These are phyloP conservation scores for Porcisia hertigi DNA, from an alignment of 208 protist genomes.

Conservation along the genomic window DNA sequence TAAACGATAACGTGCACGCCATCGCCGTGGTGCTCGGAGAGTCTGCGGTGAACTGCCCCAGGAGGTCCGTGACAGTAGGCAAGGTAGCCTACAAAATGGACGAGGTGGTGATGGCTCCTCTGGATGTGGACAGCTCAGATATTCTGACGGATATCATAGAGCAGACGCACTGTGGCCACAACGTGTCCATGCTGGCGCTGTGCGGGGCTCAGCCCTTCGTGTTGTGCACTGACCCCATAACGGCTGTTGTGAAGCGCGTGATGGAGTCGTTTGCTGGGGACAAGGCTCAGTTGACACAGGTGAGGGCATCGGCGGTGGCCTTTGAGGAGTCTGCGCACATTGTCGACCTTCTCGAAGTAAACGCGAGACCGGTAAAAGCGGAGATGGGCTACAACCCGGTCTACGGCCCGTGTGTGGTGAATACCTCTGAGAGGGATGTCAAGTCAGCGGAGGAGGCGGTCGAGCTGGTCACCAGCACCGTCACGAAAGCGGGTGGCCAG, in stretches of 20 bases:
- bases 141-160: constrained; percentile 44
- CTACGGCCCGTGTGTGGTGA: constrained; percentile 58
- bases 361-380: constrained; percentile 28
- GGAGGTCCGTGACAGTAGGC: constrained; percentile 30
- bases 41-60: constrained; percentile 23
- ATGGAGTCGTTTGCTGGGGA: constrained; percentile 34
- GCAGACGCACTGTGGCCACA: constrained; percentile 49
- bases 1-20: constrained; percentile 45
- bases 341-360: constrained; percentile 33
- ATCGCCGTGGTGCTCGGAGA: constrained; percentile 30
- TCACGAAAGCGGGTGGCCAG: constrained; percentile 22
- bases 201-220: constrained; percentile 23
- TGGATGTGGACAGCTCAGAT: constrained; percentile 39
- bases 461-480: constrained; percentile 29
- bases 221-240: constrained; percentile 11
- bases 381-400: constrained; percentile 54
- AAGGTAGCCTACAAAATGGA: constrained; percentile 37
- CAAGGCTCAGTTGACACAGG: constrained; percentile 29
- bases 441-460: constrained; percentile 31
- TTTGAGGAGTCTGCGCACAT: constrained; percentile 29
- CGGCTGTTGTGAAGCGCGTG: constrained; percentile 26
- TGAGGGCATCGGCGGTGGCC: constrained; percentile 31
- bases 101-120: constrained; percentile 28
- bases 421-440: constrained; percentile 41
- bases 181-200: constrained; percentile 42